Conservation (phyloP, 2,329 filamentous ascomycete species). For the Alternaria gansuensis region DNA sequence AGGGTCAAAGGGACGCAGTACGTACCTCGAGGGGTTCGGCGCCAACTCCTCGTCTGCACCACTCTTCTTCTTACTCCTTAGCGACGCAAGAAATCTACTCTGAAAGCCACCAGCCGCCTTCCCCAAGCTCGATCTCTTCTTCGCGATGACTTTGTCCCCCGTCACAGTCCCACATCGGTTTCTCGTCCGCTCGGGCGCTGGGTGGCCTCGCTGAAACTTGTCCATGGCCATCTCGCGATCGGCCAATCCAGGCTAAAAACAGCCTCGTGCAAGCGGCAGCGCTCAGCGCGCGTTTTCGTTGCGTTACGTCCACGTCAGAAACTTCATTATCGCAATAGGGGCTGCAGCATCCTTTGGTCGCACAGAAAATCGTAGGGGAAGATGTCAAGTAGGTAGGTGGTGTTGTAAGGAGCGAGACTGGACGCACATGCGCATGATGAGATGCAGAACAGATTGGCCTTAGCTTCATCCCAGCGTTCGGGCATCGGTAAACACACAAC, state of each 20-base stretch:
- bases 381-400: conserved; percentile 7
- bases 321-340: conserved; percentile 22
- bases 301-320: conserved; percentile 20
- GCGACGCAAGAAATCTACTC: conserved; percentile 45
- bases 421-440: conserved; percentile 16
- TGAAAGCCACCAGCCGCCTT: conserved; percentile 47
- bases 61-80: conserved; percentile 41
- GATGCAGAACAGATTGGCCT: conserved; percentile 15
- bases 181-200: conserved; percentile 30
- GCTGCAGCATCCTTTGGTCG: conserved; percentile 18
- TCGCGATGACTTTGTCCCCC: conserved; percentile 30
- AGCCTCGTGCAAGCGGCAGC: conserved; percentile 15
- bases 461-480: conserved; percentile 17
- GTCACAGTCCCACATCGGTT: conserved; percentile 26
- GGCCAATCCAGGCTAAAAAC: conserved; percentile 16
- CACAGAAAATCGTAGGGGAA: conserved; percentile 13
- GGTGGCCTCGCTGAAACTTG: conserved; percentile 36
- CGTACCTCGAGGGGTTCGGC: conserved; percentile 38
- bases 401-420: conserved; percentile 11
- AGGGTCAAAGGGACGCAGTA: conserved; percentile 4
- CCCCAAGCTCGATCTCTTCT: conserved; percentile 45
- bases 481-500: conserved; percentile 16
- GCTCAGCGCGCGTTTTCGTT: conserved; percentile 25
- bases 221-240: conserved; percentile 31
- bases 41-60: conserved; percentile 29